phyloP scores from a whole-genome alignment of 2,329 filamentous ascomycete genomes.

The Cladophialophora bantiana region DNA sequence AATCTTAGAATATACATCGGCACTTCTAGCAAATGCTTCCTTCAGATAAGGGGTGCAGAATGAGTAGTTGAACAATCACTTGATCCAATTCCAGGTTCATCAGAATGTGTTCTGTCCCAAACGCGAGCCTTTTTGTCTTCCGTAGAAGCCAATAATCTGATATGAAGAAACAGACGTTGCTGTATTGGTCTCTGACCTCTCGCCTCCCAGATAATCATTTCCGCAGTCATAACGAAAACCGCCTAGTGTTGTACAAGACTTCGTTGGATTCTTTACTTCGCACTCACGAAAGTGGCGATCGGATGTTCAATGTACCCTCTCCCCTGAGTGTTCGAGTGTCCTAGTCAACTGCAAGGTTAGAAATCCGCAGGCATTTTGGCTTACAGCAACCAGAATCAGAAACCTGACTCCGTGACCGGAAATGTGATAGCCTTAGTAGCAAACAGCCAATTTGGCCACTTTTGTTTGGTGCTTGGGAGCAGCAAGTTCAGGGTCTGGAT shows the following conservation, averaged over 20 bases:
- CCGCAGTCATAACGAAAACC: neutral
- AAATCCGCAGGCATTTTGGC: neutral
- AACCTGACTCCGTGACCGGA: neutral
- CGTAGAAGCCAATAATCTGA: neutral
- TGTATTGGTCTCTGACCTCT: neutral
- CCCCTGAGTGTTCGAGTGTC: neutral
- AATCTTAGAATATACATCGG: neutral
- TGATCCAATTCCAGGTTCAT: neutral
- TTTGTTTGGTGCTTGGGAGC: neutral
- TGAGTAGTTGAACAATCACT: neutral
- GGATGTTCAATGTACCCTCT: neutral
- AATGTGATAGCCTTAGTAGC: neutral
- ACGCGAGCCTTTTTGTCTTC: neutral
- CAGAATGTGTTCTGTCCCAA: neutral
- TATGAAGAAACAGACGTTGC: neutral
- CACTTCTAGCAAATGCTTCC: neutral
- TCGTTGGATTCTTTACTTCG: neutral
- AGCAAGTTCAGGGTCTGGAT: no score
- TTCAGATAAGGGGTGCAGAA: neutral
- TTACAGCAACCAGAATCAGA: neutral
- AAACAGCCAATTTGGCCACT: neutral
- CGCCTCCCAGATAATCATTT: neutral
- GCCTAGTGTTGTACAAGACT: neutral
- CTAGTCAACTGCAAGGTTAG: neutral
- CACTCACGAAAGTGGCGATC: neutral